Conservation (phyloP, 2,329 filamentous ascomycete species). For the Aureobasidium vineae region DNA sequence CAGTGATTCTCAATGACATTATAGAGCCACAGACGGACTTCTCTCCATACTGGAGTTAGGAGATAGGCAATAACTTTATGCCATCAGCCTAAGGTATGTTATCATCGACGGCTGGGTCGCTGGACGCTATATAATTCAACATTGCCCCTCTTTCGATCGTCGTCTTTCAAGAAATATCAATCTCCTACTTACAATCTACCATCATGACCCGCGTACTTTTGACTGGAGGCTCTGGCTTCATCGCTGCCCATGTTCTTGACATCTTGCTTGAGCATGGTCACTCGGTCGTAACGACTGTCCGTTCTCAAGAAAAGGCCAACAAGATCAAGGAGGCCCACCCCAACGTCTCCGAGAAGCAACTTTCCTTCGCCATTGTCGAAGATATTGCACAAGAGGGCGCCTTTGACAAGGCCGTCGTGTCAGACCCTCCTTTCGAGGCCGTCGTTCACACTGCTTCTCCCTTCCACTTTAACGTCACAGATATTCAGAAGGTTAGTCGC, state of each 20-base stretch:
- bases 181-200: background rate
- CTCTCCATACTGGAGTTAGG: slow-evolving; percentile 7
- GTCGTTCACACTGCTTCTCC: slow-evolving; percentile 74
- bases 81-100: slow-evolving; percentile 15
- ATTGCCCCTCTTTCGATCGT: slow-evolving; percentile 8
- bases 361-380: slow-evolving; percentile 65
- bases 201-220: slow-evolving; percentile 39
- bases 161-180: background rate
- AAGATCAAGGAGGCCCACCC: slow-evolving; percentile 58
- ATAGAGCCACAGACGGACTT: background rate
- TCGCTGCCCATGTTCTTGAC: slow-evolving; percentile 64
- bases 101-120: slow-evolving; percentile 4
- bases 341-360: slow-evolving; percentile 53
- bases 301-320: slow-evolving; percentile 61
- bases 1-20: background rate
- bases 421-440: slow-evolving; percentile 65
- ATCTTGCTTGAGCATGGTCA: slow-evolving; percentile 53
- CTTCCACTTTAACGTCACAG: slow-evolving; percentile 71
- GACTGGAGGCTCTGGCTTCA: slow-evolving; percentile 60
- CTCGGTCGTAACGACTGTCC: slow-evolving; percentile 62
- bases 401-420: slow-evolving; percentile 62
- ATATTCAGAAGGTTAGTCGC: slow-evolving; percentile 57
- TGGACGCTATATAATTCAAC: slow-evolving; percentile 1
- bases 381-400: slow-evolving; percentile 69
- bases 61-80: background rate